phyloP scores from a whole-genome alignment of 805 yeast genomes.

The Nakazawaea sp. region DNA sequence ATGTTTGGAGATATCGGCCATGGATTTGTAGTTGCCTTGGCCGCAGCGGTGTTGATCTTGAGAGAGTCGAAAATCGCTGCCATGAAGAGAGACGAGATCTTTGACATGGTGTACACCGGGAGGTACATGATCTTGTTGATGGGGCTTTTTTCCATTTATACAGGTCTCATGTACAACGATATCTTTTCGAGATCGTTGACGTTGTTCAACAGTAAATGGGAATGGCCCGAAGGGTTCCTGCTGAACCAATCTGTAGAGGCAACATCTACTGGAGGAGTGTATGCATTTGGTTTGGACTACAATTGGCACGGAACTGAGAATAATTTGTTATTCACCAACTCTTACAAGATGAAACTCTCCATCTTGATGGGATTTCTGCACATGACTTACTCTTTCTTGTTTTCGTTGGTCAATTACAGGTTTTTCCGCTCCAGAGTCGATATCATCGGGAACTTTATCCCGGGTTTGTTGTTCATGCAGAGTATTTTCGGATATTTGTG shows the following conservation, averaged over 20 bases:
- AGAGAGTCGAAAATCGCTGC: constrained; percentile 66
- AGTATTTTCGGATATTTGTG: constrained; percentile 92
- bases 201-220: constrained; percentile 85
- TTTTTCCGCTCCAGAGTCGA: constrained; percentile 70
- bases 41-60: constrained; percentile 63
- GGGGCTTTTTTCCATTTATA: constrained; percentile 95
- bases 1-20: constrained; percentile 99
- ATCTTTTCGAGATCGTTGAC: constrained; percentile 88
- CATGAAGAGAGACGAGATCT: constrained; percentile 82
- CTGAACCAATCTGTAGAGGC: constrained; percentile 57
- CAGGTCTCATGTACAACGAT: constrained; percentile 93
- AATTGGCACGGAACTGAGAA: constrained; percentile 98
- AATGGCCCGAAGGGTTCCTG: constrained; percentile 74
- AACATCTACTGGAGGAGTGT: constrained; percentile 60
- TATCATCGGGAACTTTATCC: constrained; percentile 86
- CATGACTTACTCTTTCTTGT: constrained; percentile 85
- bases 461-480: constrained; percentile 93
- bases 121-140: constrained; percentile 84
- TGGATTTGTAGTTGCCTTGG: constrained; percentile 75
- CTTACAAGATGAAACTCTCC: constrained; percentile 95
- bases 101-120: constrained; percentile 94
- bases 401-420: constrained; percentile 75
- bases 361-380: constrained; percentile 91
- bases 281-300: constrained; percentile 83
- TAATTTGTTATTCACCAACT: constrained; percentile 81